Base-by-base conservation (phyloP, 805 yeast genomes). In the Metschnikowia chrysomelidarum region DNA sequence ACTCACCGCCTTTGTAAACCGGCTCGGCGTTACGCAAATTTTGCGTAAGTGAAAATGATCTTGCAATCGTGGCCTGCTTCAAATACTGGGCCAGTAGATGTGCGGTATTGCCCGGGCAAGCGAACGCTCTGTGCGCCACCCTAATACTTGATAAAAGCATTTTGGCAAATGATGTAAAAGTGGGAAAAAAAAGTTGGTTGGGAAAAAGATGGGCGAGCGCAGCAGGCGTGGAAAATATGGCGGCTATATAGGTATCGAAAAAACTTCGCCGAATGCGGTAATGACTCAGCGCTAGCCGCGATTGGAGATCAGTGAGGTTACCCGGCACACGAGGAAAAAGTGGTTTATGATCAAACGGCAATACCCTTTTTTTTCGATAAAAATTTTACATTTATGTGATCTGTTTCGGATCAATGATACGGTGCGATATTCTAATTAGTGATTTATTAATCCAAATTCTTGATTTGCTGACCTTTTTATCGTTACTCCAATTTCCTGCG, bases 1-100 rank as follows among this genome's bases (percentile, higher is more conserved):
- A 69, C 17, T 77, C 76, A 19, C 79, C 81, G 32, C 87, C 87
- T 19, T 78, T 81, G 53, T 81, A 80, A 3, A 68, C 45, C 10
- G 65, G 60, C 30, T 40, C 37, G 19, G 30, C 27, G 17, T 31
- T 27, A 23, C 30, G 26, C 29, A 31, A 26, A 16, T 22, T 24
- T 10, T 29, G 23, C 19, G 25, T 27, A 14, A 35, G 18, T 13
- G 40, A 36, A 11, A 36, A n/a, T 7, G 9, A 30, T 15, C 30
- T 30, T 16, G 28, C 37, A 6, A 29, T 11, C 7, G n/a, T 17
- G 14, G 34, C 24, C 22, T 7, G 31, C 21, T 22, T 22, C 24
- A 25, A 19, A 5, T 25, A 10, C 13, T 19, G 24, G 24, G 39
- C 39, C 39, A 30, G 39, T 35, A 35, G 34, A 30, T 27, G 20